Percentiles rank a stretch among this genome's conserved stretches.
Evolutionary conservation across 2,329 filamentous ascomycete species (phyloP).

Genomic region (Dactylellina sp.): DNA sequence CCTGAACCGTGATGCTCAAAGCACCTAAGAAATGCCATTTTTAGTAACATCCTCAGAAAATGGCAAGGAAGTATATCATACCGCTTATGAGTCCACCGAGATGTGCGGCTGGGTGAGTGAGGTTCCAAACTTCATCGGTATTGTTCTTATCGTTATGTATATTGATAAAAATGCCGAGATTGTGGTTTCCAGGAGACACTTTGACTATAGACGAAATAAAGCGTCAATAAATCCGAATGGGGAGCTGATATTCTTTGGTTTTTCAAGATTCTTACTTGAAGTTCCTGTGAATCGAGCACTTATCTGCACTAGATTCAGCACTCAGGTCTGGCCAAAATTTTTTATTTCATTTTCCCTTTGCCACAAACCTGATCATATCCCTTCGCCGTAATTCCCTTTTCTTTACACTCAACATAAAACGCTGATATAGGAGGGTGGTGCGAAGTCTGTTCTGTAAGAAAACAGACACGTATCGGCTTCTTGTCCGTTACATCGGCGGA

Average conservation of each 20-base stretch:
- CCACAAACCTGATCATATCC: conserved; percentile 82
- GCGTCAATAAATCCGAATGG: background rate
- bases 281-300: conserved; percentile 98
- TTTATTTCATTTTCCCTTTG: background rate
- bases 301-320: conserved; percentile 74
- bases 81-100: conserved; percentile 85
- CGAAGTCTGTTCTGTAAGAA: conserved; percentile 96
- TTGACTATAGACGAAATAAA: conserved; percentile 70
- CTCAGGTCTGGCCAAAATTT: conserved; percentile 68
- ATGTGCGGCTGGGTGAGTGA: conserved; percentile 94
- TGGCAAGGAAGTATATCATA: conserved; percentile 17
- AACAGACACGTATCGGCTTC: conserved; percentile 81
- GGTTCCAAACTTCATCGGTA: conserved; percentile 89
- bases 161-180: conserved; percentile 93
- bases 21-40: conserved; percentile 67
- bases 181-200: conserved; percentile 90
- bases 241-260: background rate
- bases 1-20: conserved; percentile 89
- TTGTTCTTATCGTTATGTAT: conserved; percentile 72
- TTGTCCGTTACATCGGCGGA: conserved; percentile 62
- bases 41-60: conserved; percentile 7
- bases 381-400: conserved; percentile 85
- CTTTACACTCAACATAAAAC: conserved; percentile 91
- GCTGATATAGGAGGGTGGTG: conserved; percentile 98
- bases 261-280: conserved; percentile 65